Evolutionary conservation across 1,139 yeast species (phyloP).

Genomic region (Nadsonia commutata): DNA sequence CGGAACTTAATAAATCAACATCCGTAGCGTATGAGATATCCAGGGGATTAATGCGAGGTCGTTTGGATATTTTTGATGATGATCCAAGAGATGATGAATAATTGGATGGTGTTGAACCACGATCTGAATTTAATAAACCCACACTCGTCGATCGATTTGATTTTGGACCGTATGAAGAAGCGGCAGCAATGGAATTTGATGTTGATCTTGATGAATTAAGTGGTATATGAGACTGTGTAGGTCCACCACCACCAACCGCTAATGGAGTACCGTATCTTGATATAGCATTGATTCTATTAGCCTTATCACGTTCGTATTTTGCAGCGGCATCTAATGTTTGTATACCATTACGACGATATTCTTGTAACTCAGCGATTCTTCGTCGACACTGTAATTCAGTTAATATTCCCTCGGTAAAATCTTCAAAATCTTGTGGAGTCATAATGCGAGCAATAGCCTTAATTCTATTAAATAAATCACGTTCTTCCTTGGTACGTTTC

Average conservation of each 20-base stretch:
- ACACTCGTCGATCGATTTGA: neutral
- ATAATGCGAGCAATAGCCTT: constrained; percentile 74
- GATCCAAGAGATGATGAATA: constrained; percentile 5
- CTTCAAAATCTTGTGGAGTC: constrained; percentile 67
- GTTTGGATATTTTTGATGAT: constrained; percentile 12
- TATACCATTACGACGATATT: constrained; percentile 83
- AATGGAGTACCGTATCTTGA: constrained; percentile 11
- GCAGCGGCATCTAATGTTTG: constrained; percentile 71
- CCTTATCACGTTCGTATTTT: constrained; percentile 79
- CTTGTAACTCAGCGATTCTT: constrained; percentile 78
- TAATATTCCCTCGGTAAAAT: constrained; percentile 55
- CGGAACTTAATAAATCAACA: constrained; percentile 64
- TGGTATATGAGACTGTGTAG: constrained; percentile 5
- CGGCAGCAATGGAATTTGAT: constrained; percentile 6
- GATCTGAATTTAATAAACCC: neutral
- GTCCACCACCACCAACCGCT: too few relatives aligned
- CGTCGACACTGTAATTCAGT: constrained; percentile 68
- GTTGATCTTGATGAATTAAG: constrained; percentile 6
- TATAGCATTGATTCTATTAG: constrained; percentile 23
- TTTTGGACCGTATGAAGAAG: neutral
- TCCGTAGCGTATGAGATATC: constrained; percentile 81
- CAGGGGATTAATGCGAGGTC: too few relatives aligned
- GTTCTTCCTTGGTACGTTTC: constrained; percentile 75
- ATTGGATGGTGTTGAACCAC: constrained; percentile 1
- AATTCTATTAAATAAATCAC: constrained; percentile 57